A percentile compares a stretch with the other conserved stretches of the same genome.
These are phyloP conservation scores for Lentinula aciculospora DNA, from an alignment of 768 basidiomycete species.

Conservation along the genomic window DNA sequence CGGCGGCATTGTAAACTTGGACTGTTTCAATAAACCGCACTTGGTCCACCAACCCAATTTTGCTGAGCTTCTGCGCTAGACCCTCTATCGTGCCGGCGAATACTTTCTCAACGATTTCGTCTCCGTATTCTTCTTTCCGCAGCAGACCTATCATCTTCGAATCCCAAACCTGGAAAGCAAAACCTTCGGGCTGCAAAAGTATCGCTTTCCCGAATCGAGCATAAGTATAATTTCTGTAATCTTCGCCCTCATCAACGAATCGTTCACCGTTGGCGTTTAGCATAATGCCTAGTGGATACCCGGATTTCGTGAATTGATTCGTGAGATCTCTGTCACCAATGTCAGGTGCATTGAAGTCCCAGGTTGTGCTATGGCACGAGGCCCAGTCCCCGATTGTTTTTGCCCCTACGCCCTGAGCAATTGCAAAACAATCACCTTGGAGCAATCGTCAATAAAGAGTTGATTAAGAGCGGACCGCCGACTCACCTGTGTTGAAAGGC, in stretches of 20 bases:
- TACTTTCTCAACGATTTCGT: conserved; percentile 53
- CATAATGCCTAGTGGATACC: conserved; percentile 70
- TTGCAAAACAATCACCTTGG: conserved; percentile 47
- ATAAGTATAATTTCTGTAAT: conserved; percentile 71
- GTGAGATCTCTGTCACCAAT: conserved; percentile 54
- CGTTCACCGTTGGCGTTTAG: conserved; percentile 50
- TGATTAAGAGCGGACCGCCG: neutral
- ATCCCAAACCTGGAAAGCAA: conserved; percentile 66
- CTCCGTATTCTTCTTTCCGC: conserved; percentile 62
- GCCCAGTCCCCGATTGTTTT: conserved; percentile 58
- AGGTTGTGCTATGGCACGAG: conserved; percentile 69
- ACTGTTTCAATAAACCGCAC: conserved; percentile 40
- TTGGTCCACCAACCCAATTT: conserved; percentile 40
- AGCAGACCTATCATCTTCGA: conserved; percentile 34
- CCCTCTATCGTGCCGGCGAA: conserved; percentile 39
- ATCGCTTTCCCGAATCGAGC: conserved; percentile 62
- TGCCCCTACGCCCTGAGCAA: conserved; percentile 48
- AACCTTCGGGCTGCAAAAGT: conserved; percentile 50
- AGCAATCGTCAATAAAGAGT: neutral
- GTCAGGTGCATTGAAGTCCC: conserved; percentile 57
- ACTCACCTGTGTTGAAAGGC: conserved; percentile 50
- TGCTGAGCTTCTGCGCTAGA: conserved; percentile 40
- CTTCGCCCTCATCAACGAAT: conserved; percentile 67
- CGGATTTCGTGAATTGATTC: conserved; percentile 71
- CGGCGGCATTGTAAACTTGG: conserved; percentile 45